These are phyloP conservation scores for Cyberlindnera lachancei DNA, from an alignment of 805 yeast genomes.

Conservation along the genomic window DNA sequence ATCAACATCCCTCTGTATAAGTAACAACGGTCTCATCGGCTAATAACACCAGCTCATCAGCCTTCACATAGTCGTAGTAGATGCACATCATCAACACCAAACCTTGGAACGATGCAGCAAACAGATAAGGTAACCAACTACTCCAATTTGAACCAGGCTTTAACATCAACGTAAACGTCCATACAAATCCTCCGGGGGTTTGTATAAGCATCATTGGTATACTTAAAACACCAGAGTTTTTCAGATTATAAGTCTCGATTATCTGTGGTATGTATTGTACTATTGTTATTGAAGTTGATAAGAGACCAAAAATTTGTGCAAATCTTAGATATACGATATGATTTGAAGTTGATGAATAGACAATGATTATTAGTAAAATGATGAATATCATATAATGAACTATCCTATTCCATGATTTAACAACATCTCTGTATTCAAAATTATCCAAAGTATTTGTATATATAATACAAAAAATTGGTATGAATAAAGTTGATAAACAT, in stretches of 20 bases:
- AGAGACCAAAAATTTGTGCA: slow-evolving; percentile 57
- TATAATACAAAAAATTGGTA: slow-evolving; percentile 46
- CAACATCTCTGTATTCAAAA: slow-evolving; percentile 30
- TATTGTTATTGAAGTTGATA: slow-evolving; percentile 56
- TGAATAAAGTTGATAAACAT: slow-evolving; percentile 48
- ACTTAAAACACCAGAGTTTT: slow-evolving; percentile 76
- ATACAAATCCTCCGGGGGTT: slow-evolving; percentile 82
- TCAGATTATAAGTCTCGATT: slow-evolving; percentile 55
- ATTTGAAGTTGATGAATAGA: slow-evolving; percentile 9
- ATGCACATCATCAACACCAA: slow-evolving; percentile 54
- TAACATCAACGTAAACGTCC: slow-evolving; percentile 64
- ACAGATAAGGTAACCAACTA: slow-evolving; percentile 73
- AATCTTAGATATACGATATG: slow-evolving; percentile 28
- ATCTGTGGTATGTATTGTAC: slow-evolving; percentile 79
- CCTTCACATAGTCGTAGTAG: slow-evolving; percentile 36
- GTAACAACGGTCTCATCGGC: no score
- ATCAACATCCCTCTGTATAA: no score
- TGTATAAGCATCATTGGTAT: slow-evolving; percentile 78
- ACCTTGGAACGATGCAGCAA: slow-evolving; percentile 66
- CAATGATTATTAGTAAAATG: slow-evolving; percentile 28
- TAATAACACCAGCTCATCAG: no score
- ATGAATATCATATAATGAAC: slow-evolving; percentile 27
- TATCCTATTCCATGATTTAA: slow-evolving; percentile 34
- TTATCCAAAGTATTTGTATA: slow-evolving; percentile 39
- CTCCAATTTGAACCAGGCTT: slow-evolving; percentile 82